Percentiles rank a stretch among this genome's conserved stretches.
Evolutionary conservation across 192 early-diverging fungal genomes (phyloP).

Genomic region (Thamnidium elegans): DNA sequence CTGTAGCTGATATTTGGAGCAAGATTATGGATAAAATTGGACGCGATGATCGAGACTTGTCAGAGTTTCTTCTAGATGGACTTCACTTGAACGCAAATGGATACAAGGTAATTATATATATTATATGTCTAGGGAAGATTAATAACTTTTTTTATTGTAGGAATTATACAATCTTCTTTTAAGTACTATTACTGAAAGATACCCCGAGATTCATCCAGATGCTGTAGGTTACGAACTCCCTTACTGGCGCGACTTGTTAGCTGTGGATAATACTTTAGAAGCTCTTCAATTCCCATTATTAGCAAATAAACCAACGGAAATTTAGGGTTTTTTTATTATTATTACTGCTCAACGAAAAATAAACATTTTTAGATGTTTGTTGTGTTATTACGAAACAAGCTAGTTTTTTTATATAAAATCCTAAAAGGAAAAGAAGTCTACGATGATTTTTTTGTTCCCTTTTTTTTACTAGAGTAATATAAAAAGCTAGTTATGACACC

Average conservation of each 20-base stretch:
- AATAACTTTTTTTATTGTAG: slow-evolving; percentile 20
- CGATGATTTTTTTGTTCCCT: neutral
- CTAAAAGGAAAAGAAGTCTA: too few species aligned
- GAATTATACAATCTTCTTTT: slow-evolving; percentile 39
- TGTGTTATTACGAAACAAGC: too few species aligned
- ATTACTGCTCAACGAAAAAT: too few species aligned
- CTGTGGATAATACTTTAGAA: slow-evolving; percentile 13
- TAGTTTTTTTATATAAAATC: too few species aligned
- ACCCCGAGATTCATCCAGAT: slow-evolving; percentile 52
- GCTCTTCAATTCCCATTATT: slow-evolving; percentile 26
- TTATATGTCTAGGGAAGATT: neutral
- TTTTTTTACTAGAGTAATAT: neutral
- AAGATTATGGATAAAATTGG: slow-evolving; percentile 39
- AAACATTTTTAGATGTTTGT: too few species aligned
- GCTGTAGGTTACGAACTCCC: slow-evolving; percentile 43
- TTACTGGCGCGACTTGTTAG: slow-evolving; percentile 32
- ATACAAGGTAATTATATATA: slow-evolving; percentile 38
- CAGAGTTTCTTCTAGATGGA: slow-evolving; percentile 52
- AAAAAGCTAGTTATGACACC: slow-evolving; percentile 16
- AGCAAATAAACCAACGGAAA: slow-evolving; percentile 13
- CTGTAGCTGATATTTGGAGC: slow-evolving; percentile 35
- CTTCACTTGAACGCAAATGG: slow-evolving; percentile 55
- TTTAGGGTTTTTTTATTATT: neutral
- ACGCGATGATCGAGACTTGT: slow-evolving; percentile 17
- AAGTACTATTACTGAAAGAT: slow-evolving; percentile 36